Evolutionary conservation across 257 asterid genomes (phyloP), one percentile per base, ranked within the genome.

Genomic region (Gentiana straminea): DNA sequence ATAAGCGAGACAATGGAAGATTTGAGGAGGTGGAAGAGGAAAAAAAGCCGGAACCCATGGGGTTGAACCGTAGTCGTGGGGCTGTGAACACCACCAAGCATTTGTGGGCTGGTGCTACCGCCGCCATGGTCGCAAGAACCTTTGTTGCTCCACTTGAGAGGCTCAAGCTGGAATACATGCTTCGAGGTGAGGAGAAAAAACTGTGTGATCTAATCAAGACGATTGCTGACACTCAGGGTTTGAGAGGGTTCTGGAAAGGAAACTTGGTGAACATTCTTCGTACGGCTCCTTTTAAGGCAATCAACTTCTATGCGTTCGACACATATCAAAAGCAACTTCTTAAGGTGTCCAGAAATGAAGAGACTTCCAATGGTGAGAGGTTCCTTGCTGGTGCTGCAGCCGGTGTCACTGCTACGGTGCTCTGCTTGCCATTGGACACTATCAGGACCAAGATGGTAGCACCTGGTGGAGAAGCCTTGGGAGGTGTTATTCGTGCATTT

Each of bases 321-420:
- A 87, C 95, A 7, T 91, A 91, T 63, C 74, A 96, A 75, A 91
- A 87, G 76, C 94, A 87, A 77, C 86, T 91, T 43, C 80, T 73
- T 56, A 87, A 52, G 52, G 65, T 91, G 47, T 78, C 84, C 45
- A 89, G 92, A 52, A 79, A 87, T 68, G 78, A 79, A 64, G 98
- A 87, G 71, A 86, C 94, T 69, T 69, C 92, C 11, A 82, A 91
- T 57, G 47, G 70, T 8, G 96, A 81, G 81, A 77, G 94, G 77
- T 84, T 91, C 60, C 59, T 91, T 60, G 94, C 96, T 49, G 98
- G 98, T 68, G 98, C 98, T 34, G 95, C 96, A 5, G 98, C 98
- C 73, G 98, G 98, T 58, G 82, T 91, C n/a, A 91, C 98, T 51
- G 96, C 98, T 55, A 79, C 95, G n/a, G 82, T 83, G 7, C 85